Conservation (phyloP, 2,329 filamentous ascomycete genomes). For the Diaporthe vexans region DNA sequence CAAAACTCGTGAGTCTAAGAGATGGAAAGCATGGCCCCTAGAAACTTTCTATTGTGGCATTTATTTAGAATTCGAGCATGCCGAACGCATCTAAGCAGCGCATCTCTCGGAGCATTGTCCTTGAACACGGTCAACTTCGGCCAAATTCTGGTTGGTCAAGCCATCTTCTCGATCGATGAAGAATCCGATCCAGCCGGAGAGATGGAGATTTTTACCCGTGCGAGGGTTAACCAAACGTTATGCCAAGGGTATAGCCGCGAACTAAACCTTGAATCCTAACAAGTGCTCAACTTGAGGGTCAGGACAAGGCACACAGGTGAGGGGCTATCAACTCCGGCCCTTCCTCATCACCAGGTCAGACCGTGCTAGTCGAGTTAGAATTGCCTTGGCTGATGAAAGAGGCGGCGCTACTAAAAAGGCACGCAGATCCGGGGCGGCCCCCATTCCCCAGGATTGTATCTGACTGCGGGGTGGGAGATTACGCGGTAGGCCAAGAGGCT, state of each 20-base stretch:
- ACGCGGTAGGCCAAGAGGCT: slow-evolving; percentile 16
- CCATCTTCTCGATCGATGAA: not conserved
- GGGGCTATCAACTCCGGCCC: not conserved
- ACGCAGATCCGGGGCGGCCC: not conserved
- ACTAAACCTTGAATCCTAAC: slow-evolving; percentile 2
- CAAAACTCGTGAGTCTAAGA: not conserved
- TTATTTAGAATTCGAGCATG: not conserved
- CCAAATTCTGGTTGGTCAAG: not conserved
- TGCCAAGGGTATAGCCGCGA: not conserved
- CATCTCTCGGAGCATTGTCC: not conserved
- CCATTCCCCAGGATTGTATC: slow-evolving; percentile 5
- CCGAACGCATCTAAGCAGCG: not conserved
- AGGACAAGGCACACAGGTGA: not conserved
- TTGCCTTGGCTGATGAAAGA: slow-evolving; percentile 28
- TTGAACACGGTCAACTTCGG: too few relatives aligned
- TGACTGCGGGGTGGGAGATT: slow-evolving; percentile 20
- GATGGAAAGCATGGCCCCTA: too few relatives aligned
- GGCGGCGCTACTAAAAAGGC: not conserved
- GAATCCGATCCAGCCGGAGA: not conserved
- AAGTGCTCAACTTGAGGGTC: not conserved
- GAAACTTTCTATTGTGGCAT: too few relatives aligned
- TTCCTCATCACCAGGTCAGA: not conserved
- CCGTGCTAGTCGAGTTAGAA: slow-evolving; percentile 2
- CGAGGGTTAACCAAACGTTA: not conserved
- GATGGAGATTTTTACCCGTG: not conserved